Evolutionary conservation across 768 basidiomycete genomes (phyloP).

Genomic region (Sarcomyxa edulis): DNA sequence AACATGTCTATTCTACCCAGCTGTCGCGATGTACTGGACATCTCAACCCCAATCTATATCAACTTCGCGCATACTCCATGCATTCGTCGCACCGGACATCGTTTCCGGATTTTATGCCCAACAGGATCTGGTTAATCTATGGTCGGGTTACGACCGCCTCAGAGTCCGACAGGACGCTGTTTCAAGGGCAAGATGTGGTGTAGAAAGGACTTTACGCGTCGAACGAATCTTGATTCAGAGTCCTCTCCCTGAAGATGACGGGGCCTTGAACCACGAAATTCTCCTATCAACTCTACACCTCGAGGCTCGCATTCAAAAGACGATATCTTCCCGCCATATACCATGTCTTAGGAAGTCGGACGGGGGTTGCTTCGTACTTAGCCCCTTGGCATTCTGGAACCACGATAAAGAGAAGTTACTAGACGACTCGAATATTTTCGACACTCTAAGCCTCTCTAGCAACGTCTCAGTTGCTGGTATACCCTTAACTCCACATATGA

Average conservation of each 20-base stretch:
- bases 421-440: conserved; percentile 51
- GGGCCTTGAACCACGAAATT: conserved; percentile 55
- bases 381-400: conserved; percentile 73
- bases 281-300: conserved; percentile 61
- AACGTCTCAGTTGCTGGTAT: conserved; percentile 62
- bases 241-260: conserved; percentile 37
- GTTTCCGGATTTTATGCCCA: conserved; percentile 49
- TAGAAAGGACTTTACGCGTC: conserved; percentile 64
- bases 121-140: conserved; percentile 65
- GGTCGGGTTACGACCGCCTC: conserved; percentile 61
- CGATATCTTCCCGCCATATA: conserved; percentile 31
- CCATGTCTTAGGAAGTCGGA: conserved; percentile 50
- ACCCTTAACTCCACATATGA: conserved; percentile 67
- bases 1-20: conserved; percentile 87
- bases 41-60: conserved; percentile 61
- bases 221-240: conserved; percentile 74
- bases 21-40: conserved; percentile 76
- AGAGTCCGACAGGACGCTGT: conserved; percentile 67
- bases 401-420: conserved; percentile 50
- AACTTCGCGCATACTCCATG: conserved; percentile 43
- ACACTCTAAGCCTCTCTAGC: conserved; percentile 46
- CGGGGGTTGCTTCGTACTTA: conserved; percentile 63
- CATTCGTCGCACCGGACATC: conserved; percentile 49
- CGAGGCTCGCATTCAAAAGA: conserved; percentile 48
- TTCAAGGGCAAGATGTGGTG: conserved; percentile 64